These are phyloP conservation scores for Zygosaccharomyces sapae DNA, from an alignment of 1,139 yeast species.

Conservation along the genomic window DNA sequence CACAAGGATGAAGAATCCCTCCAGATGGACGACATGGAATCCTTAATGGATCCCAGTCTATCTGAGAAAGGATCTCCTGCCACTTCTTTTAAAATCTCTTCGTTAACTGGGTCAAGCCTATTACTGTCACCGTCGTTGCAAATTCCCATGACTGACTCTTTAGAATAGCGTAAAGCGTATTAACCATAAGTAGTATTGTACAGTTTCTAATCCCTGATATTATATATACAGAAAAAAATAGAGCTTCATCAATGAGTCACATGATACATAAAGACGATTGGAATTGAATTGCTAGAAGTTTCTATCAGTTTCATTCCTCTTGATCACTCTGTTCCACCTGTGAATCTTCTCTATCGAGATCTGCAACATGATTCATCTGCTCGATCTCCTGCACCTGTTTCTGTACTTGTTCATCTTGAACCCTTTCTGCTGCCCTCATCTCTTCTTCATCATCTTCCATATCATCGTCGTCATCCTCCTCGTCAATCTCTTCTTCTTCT, in stretches of 20 bases:
- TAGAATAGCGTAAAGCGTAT: not conserved
- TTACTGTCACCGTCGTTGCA: slow-evolving; percentile 18
- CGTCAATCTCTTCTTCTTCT: slow-evolving; percentile 14
- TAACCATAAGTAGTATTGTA: not conserved
- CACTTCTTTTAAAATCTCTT: slow-evolving; percentile 14
- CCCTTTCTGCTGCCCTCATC: slow-evolving; percentile 17
- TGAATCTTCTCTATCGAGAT: slow-evolving; percentile 22
- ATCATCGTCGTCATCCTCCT: slow-evolving; percentile 8
- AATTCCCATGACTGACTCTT: slow-evolving; percentile 17
- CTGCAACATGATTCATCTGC: slow-evolving; percentile 34
- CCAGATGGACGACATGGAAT: slow-evolving; percentile 18
- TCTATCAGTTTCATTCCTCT: slow-evolving; percentile 8
- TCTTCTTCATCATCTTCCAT: slow-evolving; percentile 23
- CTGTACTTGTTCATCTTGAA: slow-evolving; percentile 17
- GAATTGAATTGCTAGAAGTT: slow-evolving; percentile 1
- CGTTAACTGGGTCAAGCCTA: slow-evolving; percentile 15
- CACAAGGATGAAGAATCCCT: slow-evolving; percentile 16
- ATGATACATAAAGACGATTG: slow-evolving; percentile 1
- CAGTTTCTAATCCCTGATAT: not conserved
- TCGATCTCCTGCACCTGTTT: slow-evolving; percentile 19
- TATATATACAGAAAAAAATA: not conserved
- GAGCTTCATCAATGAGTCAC: slow-evolving; percentile 4
- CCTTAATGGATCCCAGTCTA: slow-evolving; percentile 14
- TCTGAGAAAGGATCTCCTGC: slow-evolving; percentile 14
- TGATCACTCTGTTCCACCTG: slow-evolving; percentile 14